Evolutionary conservation across 257 asterid genomes (phyloP), one percentile per base, ranked within the genome.

Genomic region (Solanum paucissectum): DNA sequence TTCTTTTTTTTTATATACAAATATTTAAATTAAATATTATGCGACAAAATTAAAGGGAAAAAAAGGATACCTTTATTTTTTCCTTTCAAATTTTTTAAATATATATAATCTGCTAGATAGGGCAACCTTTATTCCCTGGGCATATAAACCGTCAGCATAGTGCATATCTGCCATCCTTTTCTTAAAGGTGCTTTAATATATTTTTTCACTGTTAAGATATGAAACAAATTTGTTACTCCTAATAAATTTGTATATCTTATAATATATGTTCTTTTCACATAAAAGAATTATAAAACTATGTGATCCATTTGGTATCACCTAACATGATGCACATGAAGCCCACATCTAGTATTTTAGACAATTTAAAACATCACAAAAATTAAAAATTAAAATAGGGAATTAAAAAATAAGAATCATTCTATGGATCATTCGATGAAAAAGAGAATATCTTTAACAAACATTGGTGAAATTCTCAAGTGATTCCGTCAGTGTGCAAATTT

Each of bases 261-360:
- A 29, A 82, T 49, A n/a, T n/a, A 44, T 44, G 66, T 49, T 46
- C 44, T 49, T 49, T 82, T 9, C 14, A 29, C 40, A 49, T 32
- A 18, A 49, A 46, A 82, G 21, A 46, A 18, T 29, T 12, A 49
- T 58, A 27, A 46, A 46, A 82, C 1, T 81, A 14, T 44, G 27
- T 27, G 18, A 42, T 42, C 37, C 3, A n/a, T 77, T 79, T 44
- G 40, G 42, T 64, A 85, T 85, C 82, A 40, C 36, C 82, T 85
- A 85, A 68, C 87, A 85, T 85, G 87, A 46, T 38, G 87, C 87
- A 85, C 87, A 85, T 85, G 82, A 66, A 85, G 62, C 42, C 87
- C 87, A 72, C 42, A 12, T n/a, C 27, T 3, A 62, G 69, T 83
- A 0, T 83, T 33, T 18, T 72, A 72, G 0, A 23, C 20, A 36